Evolutionary conservation across 1,284 basidiomycete species (phyloP).

Genomic region (Chiua sp.): DNA sequence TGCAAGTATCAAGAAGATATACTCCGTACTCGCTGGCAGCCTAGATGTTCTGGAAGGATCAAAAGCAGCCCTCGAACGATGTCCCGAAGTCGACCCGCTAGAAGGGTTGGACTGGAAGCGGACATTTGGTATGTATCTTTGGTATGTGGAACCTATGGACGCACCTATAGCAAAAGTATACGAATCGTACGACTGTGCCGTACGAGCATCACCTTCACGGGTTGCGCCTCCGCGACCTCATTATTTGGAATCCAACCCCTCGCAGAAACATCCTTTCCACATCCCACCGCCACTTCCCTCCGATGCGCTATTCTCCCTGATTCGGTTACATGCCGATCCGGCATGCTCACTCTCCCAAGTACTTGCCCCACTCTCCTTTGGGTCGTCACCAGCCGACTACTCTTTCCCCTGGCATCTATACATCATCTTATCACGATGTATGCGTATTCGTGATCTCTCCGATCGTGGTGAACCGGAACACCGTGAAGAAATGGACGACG

Average conservation of each 20-base stretch:
- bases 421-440: conserved; percentile 82
- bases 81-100: conserved; percentile 74
- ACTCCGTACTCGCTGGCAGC: conserved; percentile 87
- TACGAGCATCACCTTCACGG: conserved; percentile 46
- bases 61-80: conserved; percentile 60
- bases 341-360: conserved; percentile 66
- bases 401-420: conserved; percentile 95
- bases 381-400: conserved; percentile 79
- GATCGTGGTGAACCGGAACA: conserved; percentile 68
- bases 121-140: conserved; percentile 89
- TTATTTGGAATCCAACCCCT: conserved; percentile 55
- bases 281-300: conserved; percentile 38
- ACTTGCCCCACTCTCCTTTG: conserved; percentile 75
- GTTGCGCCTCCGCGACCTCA: conserved; percentile 75
- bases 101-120: conserved; percentile 94
- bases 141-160: conserved; percentile 85
- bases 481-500: conserved; percentile 43
- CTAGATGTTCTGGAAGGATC: conserved; percentile 69
- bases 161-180: conserved; percentile 76
- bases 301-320: conserved; percentile 86
- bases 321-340: conserved; percentile 79
- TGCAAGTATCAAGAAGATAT: conserved; percentile 77
- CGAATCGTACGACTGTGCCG: conserved; percentile 65
- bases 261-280: conserved; percentile 39
- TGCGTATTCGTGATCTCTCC: conserved; percentile 84